A percentile compares a stretch with the other conserved stretches of the same genome.
These are phyloP conservation scores for Grosmannia serpens DNA, from an alignment of 2,329 filamentous ascomycete genomes.

Conservation along the genomic window DNA sequence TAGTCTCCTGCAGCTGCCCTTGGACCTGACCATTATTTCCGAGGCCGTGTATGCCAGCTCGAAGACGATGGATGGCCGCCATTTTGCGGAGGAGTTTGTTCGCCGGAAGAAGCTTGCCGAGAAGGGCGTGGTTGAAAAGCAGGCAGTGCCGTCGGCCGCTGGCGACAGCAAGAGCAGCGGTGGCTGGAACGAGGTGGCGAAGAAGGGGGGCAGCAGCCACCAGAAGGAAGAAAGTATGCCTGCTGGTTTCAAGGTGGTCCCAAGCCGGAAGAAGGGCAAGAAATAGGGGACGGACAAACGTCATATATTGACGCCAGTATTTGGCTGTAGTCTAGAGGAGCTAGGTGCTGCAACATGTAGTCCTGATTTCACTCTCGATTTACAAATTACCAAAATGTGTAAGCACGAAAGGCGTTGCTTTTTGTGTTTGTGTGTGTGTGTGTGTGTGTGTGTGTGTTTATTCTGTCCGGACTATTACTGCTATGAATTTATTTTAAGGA, in stretches of 20 bases:
- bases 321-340: neutral
- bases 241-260: slow-evolving; percentile 77
- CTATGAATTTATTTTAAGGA: neutral
- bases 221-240: slow-evolving; percentile 29
- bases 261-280: slow-evolving; percentile 84
- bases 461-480: neutral
- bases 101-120: slow-evolving; percentile 88
- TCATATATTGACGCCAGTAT: neutral
- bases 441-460: too few relatives aligned
- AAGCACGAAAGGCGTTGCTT: too few relatives aligned
- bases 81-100: slow-evolving; percentile 90
- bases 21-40: slow-evolving; percentile 70
- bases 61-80: slow-evolving; percentile 79
- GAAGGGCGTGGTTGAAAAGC: slow-evolving; percentile 69
- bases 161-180: slow-evolving; percentile 38
- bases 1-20: slow-evolving; percentile 62
- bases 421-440: too few relatives aligned
- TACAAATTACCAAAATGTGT: too few relatives aligned
- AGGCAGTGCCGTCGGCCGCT: slow-evolving; percentile 29
- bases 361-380: neutral
- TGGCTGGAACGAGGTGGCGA: slow-evolving; percentile 95
- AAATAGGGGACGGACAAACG: slow-evolving; percentile 41
- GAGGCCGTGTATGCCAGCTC: slow-evolving; percentile 83
- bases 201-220: slow-evolving; percentile 59
- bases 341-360: neutral